Conservation (phyloP, 257 asterid species). For the Rehmannia glutinosa region DNA sequence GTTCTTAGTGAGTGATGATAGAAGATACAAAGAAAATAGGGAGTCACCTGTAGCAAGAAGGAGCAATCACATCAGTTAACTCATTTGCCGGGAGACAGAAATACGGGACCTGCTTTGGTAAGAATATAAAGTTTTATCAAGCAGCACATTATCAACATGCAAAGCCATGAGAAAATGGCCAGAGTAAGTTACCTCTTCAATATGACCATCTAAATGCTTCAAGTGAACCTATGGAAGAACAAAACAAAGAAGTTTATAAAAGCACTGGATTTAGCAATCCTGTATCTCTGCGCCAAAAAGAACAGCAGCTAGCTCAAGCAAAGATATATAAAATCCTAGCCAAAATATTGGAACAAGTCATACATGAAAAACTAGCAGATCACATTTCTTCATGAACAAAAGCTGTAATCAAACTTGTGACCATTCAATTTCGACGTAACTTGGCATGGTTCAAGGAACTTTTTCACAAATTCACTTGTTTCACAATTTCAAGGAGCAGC, state of each 20-base stretch:
- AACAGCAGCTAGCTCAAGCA: conserved; percentile 10
- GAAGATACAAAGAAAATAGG: conserved; percentile 9
- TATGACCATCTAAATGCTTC: conserved; percentile 97
- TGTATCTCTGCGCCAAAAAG: neutral
- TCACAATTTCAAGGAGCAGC: too few relatives aligned
- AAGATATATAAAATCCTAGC: neutral
- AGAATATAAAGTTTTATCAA: conserved; percentile 35
- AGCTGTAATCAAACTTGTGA: too few relatives aligned
- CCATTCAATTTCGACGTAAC: too few relatives aligned
- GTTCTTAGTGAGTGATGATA: conserved; percentile 14
- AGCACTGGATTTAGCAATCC: neutral
- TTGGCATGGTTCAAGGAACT: too few relatives aligned
- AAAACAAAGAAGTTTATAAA: conserved; percentile 15
- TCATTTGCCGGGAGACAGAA: conserved; percentile 99
- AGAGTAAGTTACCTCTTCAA: conserved; percentile 70
- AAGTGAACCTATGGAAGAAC: conserved; percentile 68
- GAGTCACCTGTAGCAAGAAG: conserved; percentile 94
- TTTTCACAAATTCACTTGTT: too few relatives aligned
- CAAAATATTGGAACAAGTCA: neutral
- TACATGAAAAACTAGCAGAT: neutral
- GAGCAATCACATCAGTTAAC: conserved; percentile 92
- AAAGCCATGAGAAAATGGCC: conserved; percentile 19
- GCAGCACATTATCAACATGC: conserved; percentile 22
- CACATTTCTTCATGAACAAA: neutral
- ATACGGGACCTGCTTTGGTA: conserved; percentile 89